Evolutionary conservation across 2,329 filamentous ascomycete genomes (phyloP).

Genomic region (Canariomyces notabilis): DNA sequence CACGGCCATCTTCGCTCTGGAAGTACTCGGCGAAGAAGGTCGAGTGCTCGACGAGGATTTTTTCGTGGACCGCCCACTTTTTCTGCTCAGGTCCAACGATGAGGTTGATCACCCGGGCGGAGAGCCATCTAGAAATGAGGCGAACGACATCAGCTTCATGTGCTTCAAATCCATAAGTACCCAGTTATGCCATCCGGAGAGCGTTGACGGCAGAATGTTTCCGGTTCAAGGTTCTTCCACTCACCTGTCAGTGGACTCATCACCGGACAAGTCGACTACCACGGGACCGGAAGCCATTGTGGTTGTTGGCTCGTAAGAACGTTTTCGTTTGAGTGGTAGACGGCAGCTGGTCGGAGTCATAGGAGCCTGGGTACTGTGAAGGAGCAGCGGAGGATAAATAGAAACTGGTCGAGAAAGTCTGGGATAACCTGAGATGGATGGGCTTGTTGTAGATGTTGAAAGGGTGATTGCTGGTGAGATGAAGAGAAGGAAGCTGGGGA

Average conservation of each 20-base stretch:
- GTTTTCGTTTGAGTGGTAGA: background rate
- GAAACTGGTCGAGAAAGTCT: no score
- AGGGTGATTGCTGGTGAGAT: no score
- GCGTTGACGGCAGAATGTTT: no score
- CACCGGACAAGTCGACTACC: background rate
- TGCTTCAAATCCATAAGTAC: no score
- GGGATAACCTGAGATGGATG: no score
- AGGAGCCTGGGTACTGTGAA: background rate
- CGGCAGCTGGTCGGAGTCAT: background rate
- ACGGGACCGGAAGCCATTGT: background rate
- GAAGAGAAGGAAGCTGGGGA: no score
- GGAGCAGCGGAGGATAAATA: no score
- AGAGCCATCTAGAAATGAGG: constrained; percentile 17
- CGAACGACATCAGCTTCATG: background rate
- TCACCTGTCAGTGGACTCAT: background rate
- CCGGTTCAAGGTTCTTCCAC: background rate
- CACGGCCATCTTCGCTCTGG: background rate
- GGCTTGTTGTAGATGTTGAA: no score
- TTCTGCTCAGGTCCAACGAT: constrained; percentile 17
- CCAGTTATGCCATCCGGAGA: no score
- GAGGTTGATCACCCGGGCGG: constrained; percentile 21
- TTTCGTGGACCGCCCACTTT: constrained; percentile 21
- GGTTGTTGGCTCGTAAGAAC: background rate
- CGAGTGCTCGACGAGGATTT: constrained; percentile 21
- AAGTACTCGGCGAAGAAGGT: constrained; percentile 20